phyloP scores from a whole-genome alignment of 179 eudicot species.

The Nepenthes alata region DNA sequence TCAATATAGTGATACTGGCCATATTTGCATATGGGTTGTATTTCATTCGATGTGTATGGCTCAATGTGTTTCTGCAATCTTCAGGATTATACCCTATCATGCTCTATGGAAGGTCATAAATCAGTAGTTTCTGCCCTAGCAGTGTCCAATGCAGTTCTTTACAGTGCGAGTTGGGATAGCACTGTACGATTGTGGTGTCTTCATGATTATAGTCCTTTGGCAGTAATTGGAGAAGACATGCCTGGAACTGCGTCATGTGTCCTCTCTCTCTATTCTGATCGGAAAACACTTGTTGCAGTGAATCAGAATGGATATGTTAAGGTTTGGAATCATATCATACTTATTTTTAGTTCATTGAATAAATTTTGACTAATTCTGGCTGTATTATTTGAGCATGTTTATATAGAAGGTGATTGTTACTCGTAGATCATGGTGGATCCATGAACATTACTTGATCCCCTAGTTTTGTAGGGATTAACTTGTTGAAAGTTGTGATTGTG shows the following conservation, averaged over 20 bases:
- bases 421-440: too few relatives aligned
- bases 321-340: slow-evolving; percentile 23
- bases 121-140: slow-evolving; percentile 69
- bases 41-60: background rate
- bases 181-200: slow-evolving; percentile 83
- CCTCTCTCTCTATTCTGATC: slow-evolving; percentile 54
- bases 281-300: slow-evolving; percentile 38
- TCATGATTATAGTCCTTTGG: slow-evolving; percentile 68
- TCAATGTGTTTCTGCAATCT: background rate
- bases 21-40: background rate
- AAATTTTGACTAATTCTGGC: too few relatives aligned
- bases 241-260: slow-evolving; percentile 50
- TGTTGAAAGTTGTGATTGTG: too few relatives aligned
- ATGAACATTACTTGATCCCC: too few relatives aligned
- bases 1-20: background rate
- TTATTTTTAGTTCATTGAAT: too few relatives aligned
- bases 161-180: slow-evolving; percentile 97
- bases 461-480: too few relatives aligned
- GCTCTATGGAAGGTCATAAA: slow-evolving; percentile 77
- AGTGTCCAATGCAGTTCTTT: slow-evolving; percentile 54
- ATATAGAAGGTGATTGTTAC: too few relatives aligned
- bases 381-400: too few relatives aligned
- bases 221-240: slow-evolving; percentile 52
- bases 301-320: slow-evolving; percentile 65
- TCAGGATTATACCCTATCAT: slow-evolving; percentile 56